phyloP scores from a whole-genome alignment of 2,329 filamentous ascomycete genomes.

The Lojkania enalia region DNA sequence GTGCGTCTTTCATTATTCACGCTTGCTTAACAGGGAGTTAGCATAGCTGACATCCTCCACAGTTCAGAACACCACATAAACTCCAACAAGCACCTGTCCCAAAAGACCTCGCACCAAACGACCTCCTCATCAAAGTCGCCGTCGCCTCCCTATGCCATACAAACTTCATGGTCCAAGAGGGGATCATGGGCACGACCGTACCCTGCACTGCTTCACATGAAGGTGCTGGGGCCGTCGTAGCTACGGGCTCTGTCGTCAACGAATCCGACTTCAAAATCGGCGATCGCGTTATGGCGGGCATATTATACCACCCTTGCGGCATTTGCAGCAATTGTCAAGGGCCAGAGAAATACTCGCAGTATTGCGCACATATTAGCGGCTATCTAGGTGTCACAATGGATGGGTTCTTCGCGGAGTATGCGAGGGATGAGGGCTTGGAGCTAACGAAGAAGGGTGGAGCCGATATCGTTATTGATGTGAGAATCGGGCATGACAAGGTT shows the following conservation, averaged over 20 bases:
- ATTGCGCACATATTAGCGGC: slow-evolving; percentile 53
- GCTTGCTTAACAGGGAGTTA: no score
- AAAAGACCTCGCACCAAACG: slow-evolving; percentile 50
- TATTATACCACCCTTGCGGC: slow-evolving; percentile 58
- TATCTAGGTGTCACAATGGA: slow-evolving; percentile 56
- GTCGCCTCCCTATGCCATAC: slow-evolving; percentile 67
- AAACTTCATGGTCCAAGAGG: slow-evolving; percentile 59
- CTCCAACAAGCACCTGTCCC: slow-evolving; percentile 57
- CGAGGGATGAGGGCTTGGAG: slow-evolving; percentile 65
- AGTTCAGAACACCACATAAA: slow-evolving; percentile 60
- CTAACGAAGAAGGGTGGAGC: slow-evolving; percentile 54
- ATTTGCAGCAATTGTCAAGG: slow-evolving; percentile 57
- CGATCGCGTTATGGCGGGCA: slow-evolving; percentile 60
- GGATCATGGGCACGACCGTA: slow-evolving; percentile 53
- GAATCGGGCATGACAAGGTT: slow-evolving; percentile 52
- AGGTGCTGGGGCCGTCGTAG: slow-evolving; percentile 57
- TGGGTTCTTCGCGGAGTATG: slow-evolving; percentile 55
- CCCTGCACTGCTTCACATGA: slow-evolving; percentile 62
- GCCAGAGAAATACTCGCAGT: slow-evolving; percentile 56
- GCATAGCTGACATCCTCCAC: slow-evolving; percentile 1
- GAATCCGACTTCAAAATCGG: slow-evolving; percentile 55
- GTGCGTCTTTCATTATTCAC: no score
- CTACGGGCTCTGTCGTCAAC: slow-evolving; percentile 48
- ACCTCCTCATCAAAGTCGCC: slow-evolving; percentile 64
- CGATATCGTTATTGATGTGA: slow-evolving; percentile 57